Evolutionary conservation across 106 monocot genomes (phyloP), one percentile per base, ranked within the genome.

Genomic region (Narthecium ossifragum): DNA sequence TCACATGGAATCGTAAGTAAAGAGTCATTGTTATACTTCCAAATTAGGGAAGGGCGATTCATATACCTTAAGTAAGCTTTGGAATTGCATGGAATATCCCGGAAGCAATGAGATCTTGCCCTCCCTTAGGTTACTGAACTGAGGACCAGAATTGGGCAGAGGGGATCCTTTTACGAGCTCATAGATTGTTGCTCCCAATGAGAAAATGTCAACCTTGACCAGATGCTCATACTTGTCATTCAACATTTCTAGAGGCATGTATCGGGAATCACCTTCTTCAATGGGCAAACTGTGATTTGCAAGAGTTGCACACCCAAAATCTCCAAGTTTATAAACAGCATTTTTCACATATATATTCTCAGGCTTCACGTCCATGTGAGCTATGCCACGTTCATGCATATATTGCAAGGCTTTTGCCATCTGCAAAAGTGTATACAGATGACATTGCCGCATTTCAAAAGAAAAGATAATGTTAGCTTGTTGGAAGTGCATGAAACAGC

Each of bases 301-400:
- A 14, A 90, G 81, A 12, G 86, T 96, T 37, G 96, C 96, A 71
- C 90, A 96, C 13, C 96, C 96, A 64, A 90, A 90, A 67, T 96
- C 96, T 22, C 96, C 96, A 51, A 96, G 83, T 61, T 96, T 96
- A 55, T 96, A 90, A 23, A 73, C 37, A 54, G 76, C 70, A 61
- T 75, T 63, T 57, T 90, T 90, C 15, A 83, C 73, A 69, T 96
- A 96, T 69, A 96, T 90, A 68, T 96, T 96, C 11, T 96, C 96
- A 40, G 96, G 96, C 66, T 96, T 96, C 52, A 96, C 78, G 76
- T 96, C 96, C 46, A 96, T 59, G 58, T 96, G 96, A 49, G 84
- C 90, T 59, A 96, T 66, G 4, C 96, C 96, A 36, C 66, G 67
- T 25, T 74, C 84, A 62, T 96, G 96, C 52, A 96, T 86, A 57